Conservation (phyloP, 805 yeast species). For the Ogataea henricii region DNA sequence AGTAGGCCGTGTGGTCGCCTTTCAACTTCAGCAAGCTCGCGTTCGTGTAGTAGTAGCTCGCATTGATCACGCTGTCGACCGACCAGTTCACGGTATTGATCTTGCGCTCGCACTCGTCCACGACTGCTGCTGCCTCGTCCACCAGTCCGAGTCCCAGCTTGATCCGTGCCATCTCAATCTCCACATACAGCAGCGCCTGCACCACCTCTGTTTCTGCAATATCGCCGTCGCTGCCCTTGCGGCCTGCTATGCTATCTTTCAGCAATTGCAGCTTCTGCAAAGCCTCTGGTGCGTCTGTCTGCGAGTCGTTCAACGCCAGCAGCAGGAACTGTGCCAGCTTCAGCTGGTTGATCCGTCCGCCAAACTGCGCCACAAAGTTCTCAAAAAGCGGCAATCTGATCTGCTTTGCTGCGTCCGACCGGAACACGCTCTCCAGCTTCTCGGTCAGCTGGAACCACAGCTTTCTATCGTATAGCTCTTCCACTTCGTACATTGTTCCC, state of each 20-base stretch:
- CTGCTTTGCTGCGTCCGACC: conserved; percentile 49
- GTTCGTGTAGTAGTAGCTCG: conserved; percentile 79
- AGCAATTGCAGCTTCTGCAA: conserved; percentile 49
- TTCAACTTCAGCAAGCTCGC: conserved; percentile 74
- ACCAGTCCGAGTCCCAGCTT: conserved; percentile 54
- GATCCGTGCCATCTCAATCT: conserved; percentile 75
- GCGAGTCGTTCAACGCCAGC: conserved; percentile 38
- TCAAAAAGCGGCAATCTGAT: conserved; percentile 69
- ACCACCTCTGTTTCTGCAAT: conserved; percentile 34
- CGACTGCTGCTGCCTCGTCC: conserved; percentile 63
- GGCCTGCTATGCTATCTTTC: conserved; percentile 42
- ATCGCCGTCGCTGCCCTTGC: conserved; percentile 33
- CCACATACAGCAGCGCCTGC: conserved; percentile 59
- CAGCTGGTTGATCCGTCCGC: conserved; percentile 73
- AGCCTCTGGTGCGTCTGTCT: conserved; percentile 40
- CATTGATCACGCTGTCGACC: conserved; percentile 65
- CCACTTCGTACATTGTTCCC: conserved; percentile 65
- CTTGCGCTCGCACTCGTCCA: conserved; percentile 60
- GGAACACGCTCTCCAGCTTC: conserved; percentile 55
- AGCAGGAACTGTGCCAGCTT: conserved; percentile 77
- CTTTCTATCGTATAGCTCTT: conserved; percentile 83
- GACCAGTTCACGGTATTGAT: conserved; percentile 57
- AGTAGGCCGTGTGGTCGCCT: conserved; percentile 78
- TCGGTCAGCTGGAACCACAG: conserved; percentile 94
- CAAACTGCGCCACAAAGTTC: conserved; percentile 66